Base-by-base conservation (phyloP, 1,139 yeast genomes). In the Zygosaccharomyces sapae region DNA sequence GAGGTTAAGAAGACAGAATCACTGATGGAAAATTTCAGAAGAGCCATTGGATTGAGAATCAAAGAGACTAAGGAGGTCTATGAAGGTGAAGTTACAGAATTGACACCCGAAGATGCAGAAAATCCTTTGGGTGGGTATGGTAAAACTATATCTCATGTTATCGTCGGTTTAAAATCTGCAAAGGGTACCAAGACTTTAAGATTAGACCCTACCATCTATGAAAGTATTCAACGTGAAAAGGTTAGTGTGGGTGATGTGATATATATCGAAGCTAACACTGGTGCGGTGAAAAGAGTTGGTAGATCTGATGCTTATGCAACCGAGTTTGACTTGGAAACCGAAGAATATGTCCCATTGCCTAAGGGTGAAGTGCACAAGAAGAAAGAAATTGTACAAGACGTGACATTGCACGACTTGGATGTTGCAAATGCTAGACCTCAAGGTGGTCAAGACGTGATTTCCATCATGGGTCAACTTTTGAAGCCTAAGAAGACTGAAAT, bases 341-440 rank as follows among this genome's bases (percentile, higher is more conserved):
- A 92, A 71, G 98, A 92, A 69, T 92, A 92, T 67, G 99, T 94
- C 30, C 98, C 98, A 41, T 76, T 92, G 58, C 98, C 99, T 52
- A 92, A 92, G 71, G 98, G 98, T 42, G 99, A 92, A 67, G 97
- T 92, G 33, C 98, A 94, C 72, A 94, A 94, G 70, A 92, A 90
- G 78, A 92, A 92, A 70, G 98, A 92, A 69, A 89, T 92, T 59
- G 96, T 94, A 16, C 99, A 92, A 70, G 98, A 92, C 64, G 96
- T 92, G 41, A 88, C 98, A 1, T 76, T 92, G 58, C 97, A 94
- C 65, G 99, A 92, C 66, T 74, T 92, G 63, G 99, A 92, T 70
- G 84, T 88, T 43, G 98, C 98, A 44, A 92, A 92, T 65, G 90
- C 98, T 1, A 80, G 90, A 62, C 98, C 99, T 10, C 97, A 92